phyloP scores from a whole-genome alignment of 2,329 filamentous ascomycete genomes.

The Cladophialophora yegresii region DNA sequence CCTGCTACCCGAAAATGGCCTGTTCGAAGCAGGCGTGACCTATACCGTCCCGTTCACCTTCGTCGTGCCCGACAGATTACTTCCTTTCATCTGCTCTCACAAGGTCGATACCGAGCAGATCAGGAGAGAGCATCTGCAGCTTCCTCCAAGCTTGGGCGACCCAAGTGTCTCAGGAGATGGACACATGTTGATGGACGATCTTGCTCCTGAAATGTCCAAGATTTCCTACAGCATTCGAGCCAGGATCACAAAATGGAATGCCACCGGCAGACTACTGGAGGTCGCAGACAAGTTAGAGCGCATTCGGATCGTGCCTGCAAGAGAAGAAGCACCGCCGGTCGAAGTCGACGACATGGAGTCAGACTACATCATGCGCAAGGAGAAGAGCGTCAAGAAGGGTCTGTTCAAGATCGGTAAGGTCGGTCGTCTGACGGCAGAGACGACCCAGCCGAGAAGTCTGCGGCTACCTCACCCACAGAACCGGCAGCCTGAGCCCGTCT shows the following conservation, averaged over 20 bases:
- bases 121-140: slow-evolving; percentile 57
- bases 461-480: slow-evolving; percentile 50
- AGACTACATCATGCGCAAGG: slow-evolving; percentile 57
- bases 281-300: slow-evolving; percentile 55
- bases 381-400: slow-evolving; percentile 63
- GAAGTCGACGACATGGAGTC: slow-evolving; percentile 48
- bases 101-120: slow-evolving; percentile 54
- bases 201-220: slow-evolving; percentile 64
- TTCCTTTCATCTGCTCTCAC: slow-evolving; percentile 63
- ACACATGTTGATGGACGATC: slow-evolving; percentile 58
- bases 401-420: slow-evolving; percentile 58
- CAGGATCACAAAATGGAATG: slow-evolving; percentile 47
- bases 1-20: slow-evolving; percentile 57
- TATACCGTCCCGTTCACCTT: slow-evolving; percentile 67
- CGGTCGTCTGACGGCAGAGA: slow-evolving; percentile 60
- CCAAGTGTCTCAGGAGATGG: slow-evolving; percentile 55
- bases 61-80: slow-evolving; percentile 61
- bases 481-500: slow-evolving; percentile 46
- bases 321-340: slow-evolving; percentile 63
- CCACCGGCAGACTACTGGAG: slow-evolving; percentile 50
- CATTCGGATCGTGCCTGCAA: slow-evolving; percentile 61
- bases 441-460: slow-evolving; percentile 60
- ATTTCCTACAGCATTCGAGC: slow-evolving; percentile 60
- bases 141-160: slow-evolving; percentile 65
- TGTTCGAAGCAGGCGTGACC: slow-evolving; percentile 56